Evolutionary conservation across 179 eudicot species (phyloP).

Genomic region (Spinacia oleracea): DNA sequence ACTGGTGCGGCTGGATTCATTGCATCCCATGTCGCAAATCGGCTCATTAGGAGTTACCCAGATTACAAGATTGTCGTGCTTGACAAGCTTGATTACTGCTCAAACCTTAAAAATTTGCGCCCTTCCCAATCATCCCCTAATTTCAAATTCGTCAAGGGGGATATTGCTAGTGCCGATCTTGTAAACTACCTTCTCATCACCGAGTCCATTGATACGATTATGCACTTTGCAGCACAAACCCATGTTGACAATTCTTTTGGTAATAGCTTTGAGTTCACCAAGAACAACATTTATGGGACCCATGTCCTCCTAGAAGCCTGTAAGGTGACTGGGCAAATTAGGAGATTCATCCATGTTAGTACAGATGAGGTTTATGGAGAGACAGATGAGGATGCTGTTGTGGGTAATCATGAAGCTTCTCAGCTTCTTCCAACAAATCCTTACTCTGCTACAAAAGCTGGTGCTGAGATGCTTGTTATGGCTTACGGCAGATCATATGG

Average conservation of each 20-base stretch:
- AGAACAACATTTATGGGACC: conserved; percentile 64
- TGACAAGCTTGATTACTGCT: conserved; percentile 69
- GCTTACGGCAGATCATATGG: conserved; percentile 62
- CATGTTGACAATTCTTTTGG: conserved; percentile 69
- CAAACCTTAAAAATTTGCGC: conserved; percentile 51
- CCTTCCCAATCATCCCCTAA: conserved; percentile 60
- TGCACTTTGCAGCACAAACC: conserved; percentile 79
- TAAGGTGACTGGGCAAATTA: conserved; percentile 59
- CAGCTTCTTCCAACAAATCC: conserved; percentile 61
- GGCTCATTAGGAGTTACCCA: conserved; percentile 52
- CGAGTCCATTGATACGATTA: conserved; percentile 60
- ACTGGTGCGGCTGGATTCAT: conserved; percentile 60
- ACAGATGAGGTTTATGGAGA: conserved; percentile 67
- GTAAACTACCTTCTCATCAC: conserved; percentile 61
- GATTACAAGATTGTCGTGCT: conserved; percentile 64
- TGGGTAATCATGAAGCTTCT: conserved; percentile 64
- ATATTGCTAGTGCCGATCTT: conserved; percentile 61
- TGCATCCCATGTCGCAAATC: conserved; percentile 56
- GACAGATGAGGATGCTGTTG: conserved; percentile 73
- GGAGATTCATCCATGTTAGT: conserved; percentile 60
- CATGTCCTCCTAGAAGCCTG: conserved; percentile 68
- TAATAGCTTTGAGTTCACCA: conserved; percentile 66
- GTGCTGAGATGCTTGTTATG: conserved; percentile 62
- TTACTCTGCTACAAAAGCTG: conserved; percentile 54
- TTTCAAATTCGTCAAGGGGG: conserved; percentile 71